Evolutionary conservation across 495 filamentous ascomycete genomes (phyloP), one percentile per base, ranked within the genome.

Genomic region (Chlorociboria aeruginascens): DNA sequence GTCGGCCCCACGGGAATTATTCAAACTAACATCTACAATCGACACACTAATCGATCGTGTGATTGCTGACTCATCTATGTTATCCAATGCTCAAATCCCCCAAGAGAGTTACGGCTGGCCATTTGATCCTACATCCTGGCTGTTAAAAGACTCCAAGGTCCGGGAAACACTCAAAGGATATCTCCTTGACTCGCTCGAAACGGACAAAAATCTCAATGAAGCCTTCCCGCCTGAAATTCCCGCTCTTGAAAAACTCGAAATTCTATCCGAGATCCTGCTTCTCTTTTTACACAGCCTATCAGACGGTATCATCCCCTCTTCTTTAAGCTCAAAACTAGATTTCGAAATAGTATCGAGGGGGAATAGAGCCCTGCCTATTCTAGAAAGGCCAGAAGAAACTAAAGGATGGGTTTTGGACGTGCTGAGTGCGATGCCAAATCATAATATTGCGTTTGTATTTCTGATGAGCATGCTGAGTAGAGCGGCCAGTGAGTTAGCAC

Each of bases 371-470:
- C 62, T 65, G 49, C 4, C 20, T 1, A 25, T 25, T 2, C 20
- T 25, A 25, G 69, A 57, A 31, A 63, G 63, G 16, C 65, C 55
- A 49, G 85, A 90, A 49, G 81, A 87, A 31, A 76, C 77, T 51
- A 79, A 79, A 52, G 66, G 73, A 8, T 75, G 73, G 62, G 70
- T 90, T 8, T 69, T 92, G 8, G 88, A 95, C 47, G 76, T 76
- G 45, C 71, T 95, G 6, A 73, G 82, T 0, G 67, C 74, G 8
- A 73, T 76, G 0, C 87, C 89, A 1, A 77, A 79, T 30, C 83
- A 90, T 59, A 89, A 83, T 57, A 83, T 89, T 49, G 85, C 83
- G 0, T 92, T 94, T 59, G 81, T 89, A 8, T 89, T 95, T 49
- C 63, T 95, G 32, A 88, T 79, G 3, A 79, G 84, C 37, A 87